Evolutionary conservation across 306 rosid species (phyloP), one percentile per base, ranked within the genome.

Genomic region (Spatholobus suberectus): DNA sequence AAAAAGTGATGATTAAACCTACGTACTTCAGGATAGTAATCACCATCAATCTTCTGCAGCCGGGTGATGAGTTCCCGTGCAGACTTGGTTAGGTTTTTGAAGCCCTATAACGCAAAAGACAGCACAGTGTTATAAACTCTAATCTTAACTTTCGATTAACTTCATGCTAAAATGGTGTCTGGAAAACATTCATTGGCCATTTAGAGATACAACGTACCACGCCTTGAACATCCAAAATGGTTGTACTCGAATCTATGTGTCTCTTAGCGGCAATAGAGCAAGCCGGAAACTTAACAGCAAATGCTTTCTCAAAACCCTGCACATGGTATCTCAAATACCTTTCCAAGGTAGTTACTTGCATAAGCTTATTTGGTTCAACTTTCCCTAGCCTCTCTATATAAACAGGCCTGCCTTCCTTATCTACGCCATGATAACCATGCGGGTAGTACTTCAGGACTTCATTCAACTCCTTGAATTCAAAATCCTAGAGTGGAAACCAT

Each of bases 21-120:
- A 70, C 82, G n/a, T 88, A 93, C 98, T 93, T 94, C 98, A 18
- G 98, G 98, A 57, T 94, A 94, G 91, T 93, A 88, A 83, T 94
- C 98, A 81, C 89, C 86, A 73, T 90, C 98, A 85, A 91, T 90
- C 91, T 93, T 94, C 87, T 90, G 94, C 88, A 94, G 80, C 79
- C 87, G 89, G 34, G 59, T 86, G 76, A 93, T 89, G 80, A 94
- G 96, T 57, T 93, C 97, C 38, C 97, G 85, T 15, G 97, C 95
- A 70, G 92, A 57, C 78, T 89, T 94, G 52, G 94, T 94, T 47
- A 94, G 69, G 85, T 93, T 93, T 86, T 92, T 94, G 61, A 88
- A 85, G 66, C 98, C 98, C 98, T 94, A 46, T 17, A 65, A 80
- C 65, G 79, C 43, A 85, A 18, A 32, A 75, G 27, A 66, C 18